Evolutionary conservation across 345 rosid genomes (phyloP).

Genomic region (Balakata baccata): DNA sequence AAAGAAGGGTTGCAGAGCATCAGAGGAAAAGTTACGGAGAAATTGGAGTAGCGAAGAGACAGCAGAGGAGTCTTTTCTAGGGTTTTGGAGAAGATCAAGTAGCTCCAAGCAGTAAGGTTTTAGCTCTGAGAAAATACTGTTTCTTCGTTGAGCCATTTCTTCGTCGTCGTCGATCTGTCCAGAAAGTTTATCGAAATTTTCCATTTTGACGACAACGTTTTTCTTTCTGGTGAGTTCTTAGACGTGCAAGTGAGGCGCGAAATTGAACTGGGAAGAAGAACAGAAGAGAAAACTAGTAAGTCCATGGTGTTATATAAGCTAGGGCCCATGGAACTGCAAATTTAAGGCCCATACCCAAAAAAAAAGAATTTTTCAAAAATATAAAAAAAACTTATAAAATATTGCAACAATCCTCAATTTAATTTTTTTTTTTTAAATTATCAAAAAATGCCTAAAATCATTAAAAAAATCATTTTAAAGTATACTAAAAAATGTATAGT

Average conservation of each 20-base stretch:
- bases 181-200: neutral
- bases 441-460: too few relatives aligned
- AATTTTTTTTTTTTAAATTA: too few relatives aligned
- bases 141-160: conserved; percentile 32
- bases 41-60: conserved; percentile 47
- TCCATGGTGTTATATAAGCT: neutral
- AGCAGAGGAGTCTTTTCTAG: conserved; percentile 39
- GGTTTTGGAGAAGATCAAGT: conserved; percentile 60
- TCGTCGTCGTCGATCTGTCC: neutral
- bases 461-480: too few relatives aligned
- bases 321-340: neutral
- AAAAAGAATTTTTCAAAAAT: too few relatives aligned
- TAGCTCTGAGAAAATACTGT: conserved; percentile 45
- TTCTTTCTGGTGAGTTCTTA: neutral
- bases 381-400: too few relatives aligned
- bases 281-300: neutral
- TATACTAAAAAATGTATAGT: too few relatives aligned
- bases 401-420: too few relatives aligned
- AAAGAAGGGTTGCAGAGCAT: conserved; percentile 66
- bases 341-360: too few relatives aligned
- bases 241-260: conserved; percentile 1
- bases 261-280: neutral
- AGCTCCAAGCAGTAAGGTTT: conserved; percentile 60
- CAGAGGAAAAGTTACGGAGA: conserved; percentile 50
- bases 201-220: neutral